Percentiles rank a stretch among this genome's conserved stretches.
Conservation (phyloP, 2,329 filamentous ascomycete species). For the Metarhizium humberi region DNA sequence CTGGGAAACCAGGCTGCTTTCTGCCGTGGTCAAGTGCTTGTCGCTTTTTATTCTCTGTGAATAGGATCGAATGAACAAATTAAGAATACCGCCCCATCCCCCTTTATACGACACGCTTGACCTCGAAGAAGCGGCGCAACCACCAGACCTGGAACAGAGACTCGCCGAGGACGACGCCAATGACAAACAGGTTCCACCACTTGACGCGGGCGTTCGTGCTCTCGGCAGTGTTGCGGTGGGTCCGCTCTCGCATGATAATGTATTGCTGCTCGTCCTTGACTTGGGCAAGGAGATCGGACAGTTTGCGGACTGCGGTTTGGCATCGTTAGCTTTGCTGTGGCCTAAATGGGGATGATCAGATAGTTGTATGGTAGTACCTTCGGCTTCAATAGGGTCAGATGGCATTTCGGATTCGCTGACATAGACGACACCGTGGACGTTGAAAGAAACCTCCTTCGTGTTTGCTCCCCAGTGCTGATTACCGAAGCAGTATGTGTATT, state of each 20-base stretch:
- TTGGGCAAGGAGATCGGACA: constrained; percentile 78
- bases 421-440: constrained; percentile 97
- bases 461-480: constrained; percentile 97
- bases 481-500: constrained; percentile 95
- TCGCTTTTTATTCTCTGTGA: neutral
- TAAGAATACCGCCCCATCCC: neutral
- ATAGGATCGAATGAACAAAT: neutral
- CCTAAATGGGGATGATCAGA: neutral
- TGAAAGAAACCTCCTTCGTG: constrained; percentile 98
- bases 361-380: constrained; percentile 50
- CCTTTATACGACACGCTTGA: constrained; percentile 54
- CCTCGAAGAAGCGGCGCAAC: constrained; percentile 96
- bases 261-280: constrained; percentile 98
- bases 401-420: constrained; percentile 79
- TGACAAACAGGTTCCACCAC: constrained; percentile 99
- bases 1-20: neutral
- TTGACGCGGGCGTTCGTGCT: constrained; percentile 96
- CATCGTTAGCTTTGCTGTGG: constrained; percentile 5
- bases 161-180: constrained; percentile 79
- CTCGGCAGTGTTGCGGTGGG: constrained; percentile 96
- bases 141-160: constrained; percentile 99
- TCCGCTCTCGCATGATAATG: constrained; percentile 89
- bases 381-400: constrained; percentile 79
- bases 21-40: neutral
- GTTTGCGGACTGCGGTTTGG: constrained; percentile 54